These are phyloP conservation scores for Ophioceras dolichostomum DNA, from an alignment of 2,329 filamentous ascomycete species.

Conservation along the genomic window DNA sequence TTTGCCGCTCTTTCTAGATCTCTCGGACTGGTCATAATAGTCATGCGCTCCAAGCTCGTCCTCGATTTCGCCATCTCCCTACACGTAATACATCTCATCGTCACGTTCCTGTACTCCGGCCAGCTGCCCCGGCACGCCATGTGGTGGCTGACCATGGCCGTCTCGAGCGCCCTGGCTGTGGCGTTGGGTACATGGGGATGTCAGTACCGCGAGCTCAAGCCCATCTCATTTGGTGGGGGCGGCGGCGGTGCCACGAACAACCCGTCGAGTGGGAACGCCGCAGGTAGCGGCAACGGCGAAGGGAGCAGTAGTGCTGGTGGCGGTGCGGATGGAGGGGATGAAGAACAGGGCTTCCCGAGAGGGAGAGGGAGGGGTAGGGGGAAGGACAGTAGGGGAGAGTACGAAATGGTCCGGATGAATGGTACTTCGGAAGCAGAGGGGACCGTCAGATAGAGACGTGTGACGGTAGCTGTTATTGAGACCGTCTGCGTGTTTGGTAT, in stretches of 20 bases:
- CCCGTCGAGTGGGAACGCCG: conserved; percentile 9
- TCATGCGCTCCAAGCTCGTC: conserved; percentile 84
- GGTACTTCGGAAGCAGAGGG: conserved; percentile 4
- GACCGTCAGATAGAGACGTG: too few species aligned
- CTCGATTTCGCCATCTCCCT: conserved; percentile 83
- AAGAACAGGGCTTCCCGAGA: conserved; percentile 36
- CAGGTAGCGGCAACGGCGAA: conserved; percentile 9
- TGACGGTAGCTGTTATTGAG: too few species aligned
- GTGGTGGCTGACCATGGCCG: conserved; percentile 64
- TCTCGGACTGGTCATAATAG: conserved; percentile 69
- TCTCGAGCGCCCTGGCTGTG: conserved; percentile 30
- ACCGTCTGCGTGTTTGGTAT: too few species aligned
- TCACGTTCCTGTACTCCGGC: conserved; percentile 61
- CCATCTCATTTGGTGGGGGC: conserved; percentile 71
- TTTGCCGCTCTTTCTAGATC: conserved; percentile 47
- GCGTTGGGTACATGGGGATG: conserved; percentile 80
- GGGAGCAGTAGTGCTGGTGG: conserved; percentile 8
- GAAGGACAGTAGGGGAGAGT: conserved; percentile 43
- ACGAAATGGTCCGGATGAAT: conserved; percentile 52
- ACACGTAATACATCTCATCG: conserved; percentile 19
- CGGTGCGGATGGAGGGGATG: conserved; percentile 18
- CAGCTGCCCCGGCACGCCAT: conserved; percentile 64
- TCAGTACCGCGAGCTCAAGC: conserved; percentile 76
- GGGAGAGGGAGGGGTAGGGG: conserved; percentile 39
- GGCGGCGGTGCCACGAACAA: conserved; percentile 18